These are phyloP conservation scores for Diatrype stigma DNA, from an alignment of 2,329 filamentous ascomycete genomes.

Conservation along the genomic window DNA sequence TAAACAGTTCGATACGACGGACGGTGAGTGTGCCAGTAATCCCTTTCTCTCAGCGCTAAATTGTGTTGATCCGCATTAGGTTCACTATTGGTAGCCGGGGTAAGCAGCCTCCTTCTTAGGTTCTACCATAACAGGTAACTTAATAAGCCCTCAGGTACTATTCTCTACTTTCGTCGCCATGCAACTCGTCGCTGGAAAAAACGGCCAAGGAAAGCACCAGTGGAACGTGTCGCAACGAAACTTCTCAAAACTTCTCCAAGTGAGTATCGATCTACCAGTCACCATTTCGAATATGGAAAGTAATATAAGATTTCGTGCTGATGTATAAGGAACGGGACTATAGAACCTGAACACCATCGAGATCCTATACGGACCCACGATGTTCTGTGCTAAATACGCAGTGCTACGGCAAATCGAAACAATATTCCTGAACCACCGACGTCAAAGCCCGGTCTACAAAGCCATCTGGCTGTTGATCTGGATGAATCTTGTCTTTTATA, in stretches of 20 bases:
- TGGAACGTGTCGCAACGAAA: not conserved
- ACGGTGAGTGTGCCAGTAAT: not conserved
- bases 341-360: slow-evolving; percentile 4
- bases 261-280: not conserved
- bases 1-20: not conserved
- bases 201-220: not conserved
- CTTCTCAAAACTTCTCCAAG: not conserved
- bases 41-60: not conserved
- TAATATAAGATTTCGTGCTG: not conserved
- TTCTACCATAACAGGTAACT: not conserved
- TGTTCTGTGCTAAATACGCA: slow-evolving; percentile 8
- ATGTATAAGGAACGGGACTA: not conserved
- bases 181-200: not conserved
- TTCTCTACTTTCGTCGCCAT: not conserved
- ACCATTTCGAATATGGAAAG: not conserved
- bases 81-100: not conserved
- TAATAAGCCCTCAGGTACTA: not conserved
- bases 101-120: not conserved
- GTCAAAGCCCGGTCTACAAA: not conserved
- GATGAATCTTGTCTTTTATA: slow-evolving; percentile 6
- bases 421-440: slow-evolving; percentile 5
- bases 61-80: not conserved
- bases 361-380: slow-evolving; percentile 5
- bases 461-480: slow-evolving; percentile 5
- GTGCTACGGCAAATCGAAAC: slow-evolving; percentile 8